Conservation (phyloP, 2,329 filamentous ascomycete species). For the Chrysosporium queenslandicum region DNA sequence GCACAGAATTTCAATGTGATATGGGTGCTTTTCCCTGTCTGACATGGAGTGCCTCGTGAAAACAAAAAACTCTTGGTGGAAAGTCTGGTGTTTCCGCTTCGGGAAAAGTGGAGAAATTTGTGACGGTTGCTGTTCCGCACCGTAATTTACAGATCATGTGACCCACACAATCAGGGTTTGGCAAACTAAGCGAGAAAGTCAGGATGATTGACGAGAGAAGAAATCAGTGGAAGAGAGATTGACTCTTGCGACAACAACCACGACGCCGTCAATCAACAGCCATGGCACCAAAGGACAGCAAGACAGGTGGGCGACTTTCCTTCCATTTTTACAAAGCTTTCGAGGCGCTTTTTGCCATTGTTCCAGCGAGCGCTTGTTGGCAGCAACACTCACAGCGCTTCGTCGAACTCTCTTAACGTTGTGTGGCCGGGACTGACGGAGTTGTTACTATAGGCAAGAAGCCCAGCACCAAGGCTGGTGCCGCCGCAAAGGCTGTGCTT, state of each 20-base stretch:
- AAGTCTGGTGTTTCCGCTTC: conserved; percentile 1
- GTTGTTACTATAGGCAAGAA: conserved; percentile 42
- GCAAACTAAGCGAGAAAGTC: conserved; percentile 19
- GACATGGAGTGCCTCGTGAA: too few relatives aligned
- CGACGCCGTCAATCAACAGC: conserved; percentile 36
- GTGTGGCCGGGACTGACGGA: conserved; percentile 23
- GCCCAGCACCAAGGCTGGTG: conserved; percentile 62
- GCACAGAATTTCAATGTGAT: not conserved
- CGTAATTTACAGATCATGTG: conserved; percentile 13
- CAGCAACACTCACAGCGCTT: not conserved
- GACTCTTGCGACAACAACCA: conserved; percentile 37
- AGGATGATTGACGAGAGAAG: conserved; percentile 10
- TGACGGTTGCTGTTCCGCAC: not conserved
- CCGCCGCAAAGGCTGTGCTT: conserved; percentile 90
- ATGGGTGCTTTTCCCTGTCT: not conserved
- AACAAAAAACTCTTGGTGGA: not conserved
- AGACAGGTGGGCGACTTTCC: conserved; percentile 35
- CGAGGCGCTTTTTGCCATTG: not conserved
- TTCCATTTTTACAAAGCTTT: not conserved
- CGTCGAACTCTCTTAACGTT: conserved; percentile 7
- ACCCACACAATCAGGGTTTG: conserved; percentile 18
- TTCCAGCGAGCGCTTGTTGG: not conserved
- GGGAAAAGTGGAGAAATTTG: conserved; percentile 9
- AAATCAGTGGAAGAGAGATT: conserved; percentile 21
- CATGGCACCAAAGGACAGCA: conserved; percentile 41